Base-by-base conservation (phyloP, 495 filamentous ascomycete species). In the Penicillium canariense region DNA sequence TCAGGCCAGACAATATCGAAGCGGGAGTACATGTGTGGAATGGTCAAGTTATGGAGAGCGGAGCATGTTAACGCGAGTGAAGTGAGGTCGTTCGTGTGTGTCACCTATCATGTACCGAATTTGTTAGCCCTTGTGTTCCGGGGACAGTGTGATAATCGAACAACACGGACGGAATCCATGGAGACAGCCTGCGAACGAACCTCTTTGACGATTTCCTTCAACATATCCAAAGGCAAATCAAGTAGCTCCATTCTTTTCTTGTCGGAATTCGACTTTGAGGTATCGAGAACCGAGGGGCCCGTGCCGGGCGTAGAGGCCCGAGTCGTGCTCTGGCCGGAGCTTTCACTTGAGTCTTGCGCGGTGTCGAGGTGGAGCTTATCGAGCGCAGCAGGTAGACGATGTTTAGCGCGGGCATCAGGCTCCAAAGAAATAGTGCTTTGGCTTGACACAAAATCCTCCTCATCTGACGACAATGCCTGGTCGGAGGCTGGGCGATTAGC, bases 1-100 rank as follows among this genome's bases (percentile, higher is more conserved):
- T 95, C 90, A 0, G 92, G 93, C 92, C 92, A 97, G 34, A 94
- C 87, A 55, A 96, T 96, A 66, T 96, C 90, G 67, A 97, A 96
- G 23, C 89, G 84, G 1, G 89, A 88, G 68, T 97, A 97, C 62
- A 97, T 95, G 49, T 87, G 83, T 9, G 91, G 90, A 14, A 92
- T 87, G 0, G 88, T 84, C 38, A 97, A 77, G 35, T 76, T 73
- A 72, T 96, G 89, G 12, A 97, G 81, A n/a, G 86, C 82, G 15
- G 90, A 92, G 71, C 91, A 90, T 28, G 90, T 89, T 43, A 91
- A 74, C 6, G 91, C 90, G 26, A 96, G 75, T 12, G 90, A 86
- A 0, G 88, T 90, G 47, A 96, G 78, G 64, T 96, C 91, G 65
- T 91, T 96, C 12, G 89, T 93, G 58, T 93, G 85, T 3, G 87